phyloP scores from a whole-genome alignment of 2,329 filamentous ascomycete genomes.

The Monascus ruber region DNA sequence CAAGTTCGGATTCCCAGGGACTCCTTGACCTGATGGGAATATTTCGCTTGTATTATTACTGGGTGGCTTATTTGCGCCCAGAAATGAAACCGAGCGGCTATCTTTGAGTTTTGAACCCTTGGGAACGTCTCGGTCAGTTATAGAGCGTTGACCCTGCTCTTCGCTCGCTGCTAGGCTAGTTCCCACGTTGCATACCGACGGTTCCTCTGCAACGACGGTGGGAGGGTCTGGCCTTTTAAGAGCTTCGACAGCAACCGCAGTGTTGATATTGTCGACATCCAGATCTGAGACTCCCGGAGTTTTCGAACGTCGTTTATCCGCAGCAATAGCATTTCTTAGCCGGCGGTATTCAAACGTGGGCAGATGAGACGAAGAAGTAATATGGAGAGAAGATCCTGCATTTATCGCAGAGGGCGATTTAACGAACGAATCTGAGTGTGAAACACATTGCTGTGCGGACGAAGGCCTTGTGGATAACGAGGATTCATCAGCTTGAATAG shows the following conservation, averaged over 20 bases:
- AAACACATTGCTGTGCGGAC: neutral
- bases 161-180: neutral
- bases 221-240: neutral
- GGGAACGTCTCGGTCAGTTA: neutral
- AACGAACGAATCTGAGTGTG: neutral
- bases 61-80: constrained; percentile 2
- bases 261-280: neutral
- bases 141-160: no score
- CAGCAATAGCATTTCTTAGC: constrained; percentile 5
- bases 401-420: constrained; percentile 1
- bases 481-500: neutral
- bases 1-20: constrained; percentile 15
- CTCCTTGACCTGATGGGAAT: constrained; percentile 27
- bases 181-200: neutral
- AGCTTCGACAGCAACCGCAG: neutral
- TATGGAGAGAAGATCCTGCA: constrained; percentile 14
- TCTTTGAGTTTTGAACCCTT: neutral
- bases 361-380: constrained; percentile 25
- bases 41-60: constrained; percentile 14
- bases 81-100: constrained; percentile 4
- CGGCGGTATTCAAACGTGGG: constrained; percentile 29
- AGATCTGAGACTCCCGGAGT: constrained; percentile 1
- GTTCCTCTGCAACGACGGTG: neutral
- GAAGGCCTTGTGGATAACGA: neutral
- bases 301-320: constrained; percentile 3